Evolutionary conservation across 192 early-diverging fungal species (phyloP), one percentile per base, ranked within the genome.

Genomic region (Phycomyces blakesleeanus): DNA sequence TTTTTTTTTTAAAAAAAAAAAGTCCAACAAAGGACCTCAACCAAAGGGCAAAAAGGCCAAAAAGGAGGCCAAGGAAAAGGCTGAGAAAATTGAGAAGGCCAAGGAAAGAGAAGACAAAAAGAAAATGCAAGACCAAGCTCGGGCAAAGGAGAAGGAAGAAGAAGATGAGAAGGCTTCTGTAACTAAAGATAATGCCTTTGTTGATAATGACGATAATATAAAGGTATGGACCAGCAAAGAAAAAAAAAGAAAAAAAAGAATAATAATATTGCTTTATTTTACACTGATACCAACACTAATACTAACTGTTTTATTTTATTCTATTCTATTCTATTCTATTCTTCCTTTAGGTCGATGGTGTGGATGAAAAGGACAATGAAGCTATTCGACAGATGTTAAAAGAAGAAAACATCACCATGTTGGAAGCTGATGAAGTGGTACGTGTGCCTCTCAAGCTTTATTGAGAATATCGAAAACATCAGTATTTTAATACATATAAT

Each of bases 21-120:
- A 86, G 83, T 83, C 87, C 34, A 74, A 81, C 41, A 81, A 87
- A 52, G 89, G 85, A 2, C 84, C 85, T 41, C 85, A 92, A 60
- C 71, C 80, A 10, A 90, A 91, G 60, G 89, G 87, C 14, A 92
- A 90, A 54, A 86, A 87, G 40, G 80, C 74, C 3, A 90, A 89
- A 64, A 83, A 83, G 41, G 76, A 81, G 47, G 78, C 78, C 1
- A 76, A 79, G 47, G 57, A 77, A 38, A 77, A 80, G 56, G 80
- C 67, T 0, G 71, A 81, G 24, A 66, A 72, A 42, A 47, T 37
- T 1, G 58, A 63, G 14, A 42, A 61, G 38, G 57, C 57, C 34
- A 57, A 67, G 9, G 65, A 73, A 39, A 51, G 57, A 27, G 44
- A 55, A 7, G 51, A 57, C 24, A 39, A 59, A 44, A 53, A 53